Evolutionary conservation across 352 stramenopile species (phyloP), one percentile per base, ranked within the genome.

Genomic region (Pythium apleroticum): DNA sequence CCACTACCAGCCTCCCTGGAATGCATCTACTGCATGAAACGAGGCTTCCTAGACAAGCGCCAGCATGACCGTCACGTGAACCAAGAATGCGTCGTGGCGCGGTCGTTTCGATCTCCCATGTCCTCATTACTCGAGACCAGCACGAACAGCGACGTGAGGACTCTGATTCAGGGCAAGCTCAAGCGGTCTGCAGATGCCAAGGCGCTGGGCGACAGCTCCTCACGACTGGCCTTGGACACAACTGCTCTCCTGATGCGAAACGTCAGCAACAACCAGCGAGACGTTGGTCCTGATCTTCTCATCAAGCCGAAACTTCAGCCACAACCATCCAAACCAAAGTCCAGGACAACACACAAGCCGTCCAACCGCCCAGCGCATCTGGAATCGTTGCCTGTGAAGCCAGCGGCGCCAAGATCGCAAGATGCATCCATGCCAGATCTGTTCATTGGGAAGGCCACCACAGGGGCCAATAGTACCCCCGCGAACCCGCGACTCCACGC

Each of bases 21-120:
- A 52, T 90, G 80, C 19, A 69, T 57, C 0, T 90, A 90, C 53
- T 90, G 80, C 60, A 58, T 60, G 9, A 71, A 77, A 28, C 22
- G 55, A 10, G 53, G 46, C 0, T 88, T 88, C 24, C 1, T 43
- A 4, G 64, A 57, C 28, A 65, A 65, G 17, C 43, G 43, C 0
- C 63, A 57, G 28, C 53, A 86, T 14, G 71, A 80, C 14, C 57
- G 64, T 0, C 80, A 89, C 60, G 66, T 75, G 4, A 48, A 73
- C 9, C 57, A 68, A 14, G 55, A 72, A 14, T 89, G 80, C 33
- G 48, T 56, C 28, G 69, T 88, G 25, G 78, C 80, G 2, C 68
- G 61, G 50, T 75, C 76, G 27, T 84, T 86, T 46, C 46, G 52
- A 4, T 27, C 49, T 17, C 11, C 20, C 3, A 28, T 46, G n/a